phyloP scores from a whole-genome alignment of 768 basidiomycete genomes.

The Termitomyces sp. region DNA sequence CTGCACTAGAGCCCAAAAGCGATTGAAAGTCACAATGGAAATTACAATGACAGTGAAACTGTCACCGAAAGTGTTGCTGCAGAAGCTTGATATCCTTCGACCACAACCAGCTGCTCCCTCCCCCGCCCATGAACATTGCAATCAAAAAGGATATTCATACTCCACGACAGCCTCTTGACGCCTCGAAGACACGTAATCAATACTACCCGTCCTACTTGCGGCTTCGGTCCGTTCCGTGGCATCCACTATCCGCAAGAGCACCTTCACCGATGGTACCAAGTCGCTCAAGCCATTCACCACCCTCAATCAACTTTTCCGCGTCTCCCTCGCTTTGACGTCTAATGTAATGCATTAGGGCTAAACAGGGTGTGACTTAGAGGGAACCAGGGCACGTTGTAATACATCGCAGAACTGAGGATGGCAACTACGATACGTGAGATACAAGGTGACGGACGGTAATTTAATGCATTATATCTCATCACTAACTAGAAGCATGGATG shows the following conservation, averaged over 20 bases:
- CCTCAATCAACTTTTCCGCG: slow-evolving; percentile 19
- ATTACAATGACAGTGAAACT: slow-evolving; percentile 3
- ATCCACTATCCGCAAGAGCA: slow-evolving; percentile 24
- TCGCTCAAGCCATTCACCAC: background rate
- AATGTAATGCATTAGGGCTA: no score
- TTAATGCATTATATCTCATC: no score
- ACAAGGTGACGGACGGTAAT: no score
- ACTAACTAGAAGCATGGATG: no score
- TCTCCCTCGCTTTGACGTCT: slow-evolving; percentile 5
- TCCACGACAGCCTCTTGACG: background rate
- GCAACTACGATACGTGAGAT: no score
- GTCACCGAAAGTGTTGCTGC: background rate
- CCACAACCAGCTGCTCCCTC: slow-evolving; percentile 5
- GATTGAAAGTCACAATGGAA: background rate
- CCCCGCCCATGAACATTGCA: slow-evolving; percentile 5
- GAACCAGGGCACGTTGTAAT: no score
- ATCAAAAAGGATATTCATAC: slow-evolving; percentile 8
- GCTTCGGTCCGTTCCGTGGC: slow-evolving; percentile 20
- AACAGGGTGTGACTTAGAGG: no score
- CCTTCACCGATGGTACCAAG: slow-evolving; percentile 9
- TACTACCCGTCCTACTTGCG: slow-evolving; percentile 18
- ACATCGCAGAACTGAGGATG: no score
- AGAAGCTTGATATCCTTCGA: slow-evolving; percentile 3
- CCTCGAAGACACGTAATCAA: background rate
- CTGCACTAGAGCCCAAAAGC: slow-evolving; percentile 19